Percentiles rank a stretch among this genome's conserved stretches.
phyloP scores from a whole-genome alignment of 2,329 filamentous ascomycete species.

The Bimuria novae-zelandiae region DNA sequence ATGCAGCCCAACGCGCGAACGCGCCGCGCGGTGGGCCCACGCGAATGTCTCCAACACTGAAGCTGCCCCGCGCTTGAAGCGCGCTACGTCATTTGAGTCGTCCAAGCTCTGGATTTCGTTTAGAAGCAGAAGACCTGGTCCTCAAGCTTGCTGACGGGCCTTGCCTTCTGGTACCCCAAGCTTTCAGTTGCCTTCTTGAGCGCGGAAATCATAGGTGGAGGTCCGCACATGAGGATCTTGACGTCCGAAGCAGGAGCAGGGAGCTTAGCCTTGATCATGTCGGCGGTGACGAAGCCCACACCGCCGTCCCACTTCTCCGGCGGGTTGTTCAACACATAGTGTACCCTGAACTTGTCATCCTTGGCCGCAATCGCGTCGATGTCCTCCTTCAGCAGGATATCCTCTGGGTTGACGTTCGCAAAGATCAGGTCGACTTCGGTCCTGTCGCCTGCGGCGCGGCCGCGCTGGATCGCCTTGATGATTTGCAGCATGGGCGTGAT shows the following conservation, averaged over 20 bases:
- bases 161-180: conserved; percentile 89
- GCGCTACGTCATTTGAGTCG: neutral
- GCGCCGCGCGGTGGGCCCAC: neutral
- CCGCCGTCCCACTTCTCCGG: conserved; percentile 90
- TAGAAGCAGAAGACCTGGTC: conserved; percentile 98
- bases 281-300: conserved; percentile 90
- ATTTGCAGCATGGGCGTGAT: conserved; percentile 99
- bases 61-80: neutral
- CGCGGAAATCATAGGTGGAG: conserved; percentile 93
- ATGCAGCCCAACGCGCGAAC: neutral
- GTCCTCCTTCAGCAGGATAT: conserved; percentile 92
- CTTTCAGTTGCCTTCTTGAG: conserved; percentile 95
- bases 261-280: conserved; percentile 90
- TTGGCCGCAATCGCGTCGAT: conserved; percentile 77
- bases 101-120: neutral
- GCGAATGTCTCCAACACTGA: neutral
- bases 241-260: conserved; percentile 83
- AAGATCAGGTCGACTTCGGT: conserved; percentile 96
- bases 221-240: conserved; percentile 93
- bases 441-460: conserved; percentile 73
- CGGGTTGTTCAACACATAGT: conserved; percentile 97
- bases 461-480: conserved; percentile 84
- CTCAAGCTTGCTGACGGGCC: conserved; percentile 94
- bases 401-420: conserved; percentile 90
- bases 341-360: conserved; percentile 80